Percentiles rank a stretch among this genome's conserved stretches.
Evolutionary conservation across 192 early-diverging fungal species (phyloP).

Genomic region (Jimgerdemannia flammicorona): DNA sequence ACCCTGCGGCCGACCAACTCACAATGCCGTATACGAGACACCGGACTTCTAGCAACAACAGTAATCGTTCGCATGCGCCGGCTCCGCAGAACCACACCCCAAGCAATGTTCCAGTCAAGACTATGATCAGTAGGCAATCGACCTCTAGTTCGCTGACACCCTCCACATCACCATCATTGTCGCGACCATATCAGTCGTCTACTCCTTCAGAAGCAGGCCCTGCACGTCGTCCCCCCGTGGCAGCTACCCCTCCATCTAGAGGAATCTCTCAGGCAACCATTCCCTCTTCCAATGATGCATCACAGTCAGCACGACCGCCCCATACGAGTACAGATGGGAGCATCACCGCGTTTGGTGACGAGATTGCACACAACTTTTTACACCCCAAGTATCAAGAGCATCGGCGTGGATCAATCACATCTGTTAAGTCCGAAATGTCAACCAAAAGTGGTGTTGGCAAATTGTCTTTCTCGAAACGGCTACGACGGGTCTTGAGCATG

Average conservation of each 20-base stretch:
- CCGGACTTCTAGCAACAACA: not conserved
- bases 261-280: not conserved
- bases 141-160: not conserved
- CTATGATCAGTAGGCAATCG: not conserved
- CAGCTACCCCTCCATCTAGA: not conserved
- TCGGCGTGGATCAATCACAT: slow-evolving; percentile 14
- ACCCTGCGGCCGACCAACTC: not conserved
- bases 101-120: not conserved
- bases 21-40: not conserved
- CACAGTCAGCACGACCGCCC: not conserved
- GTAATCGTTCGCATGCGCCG: not conserved
- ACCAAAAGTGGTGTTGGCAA: slow-evolving; percentile 12
- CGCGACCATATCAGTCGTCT: not conserved
- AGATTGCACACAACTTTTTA: slow-evolving; percentile 1
- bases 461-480: slow-evolving; percentile 20
- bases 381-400: slow-evolving; percentile 1
- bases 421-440: slow-evolving; percentile 16
- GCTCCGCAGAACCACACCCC: not conserved
- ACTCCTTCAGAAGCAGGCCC: not conserved
- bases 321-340: not conserved
- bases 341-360: not conserved
- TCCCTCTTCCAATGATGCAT: slow-evolving; percentile 11
- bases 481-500: slow-evolving; percentile 30
- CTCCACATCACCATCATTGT: not conserved
- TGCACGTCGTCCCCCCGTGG: not conserved